Conservation (phyloP, 106 monocot genomes). For the Acorus gramineus region DNA sequence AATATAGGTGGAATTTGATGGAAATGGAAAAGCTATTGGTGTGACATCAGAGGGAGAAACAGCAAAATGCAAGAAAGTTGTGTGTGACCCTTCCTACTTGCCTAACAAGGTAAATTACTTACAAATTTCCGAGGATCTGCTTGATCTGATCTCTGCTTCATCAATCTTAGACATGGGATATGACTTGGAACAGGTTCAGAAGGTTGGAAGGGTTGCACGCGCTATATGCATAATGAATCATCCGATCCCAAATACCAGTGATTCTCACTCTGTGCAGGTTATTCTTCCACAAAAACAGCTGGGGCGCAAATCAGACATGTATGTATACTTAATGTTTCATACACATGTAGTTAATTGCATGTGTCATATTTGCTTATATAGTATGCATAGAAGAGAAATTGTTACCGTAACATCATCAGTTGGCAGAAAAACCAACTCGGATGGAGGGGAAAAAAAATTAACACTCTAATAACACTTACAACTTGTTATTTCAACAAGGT, state of each 20-base stretch:
- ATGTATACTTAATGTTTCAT: slow-evolving; percentile 3
- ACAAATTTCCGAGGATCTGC: too few relatives aligned
- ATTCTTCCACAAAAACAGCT: slow-evolving; percentile 86
- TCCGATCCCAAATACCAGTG: slow-evolving; percentile 62
- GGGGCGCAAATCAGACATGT: slow-evolving; percentile 78
- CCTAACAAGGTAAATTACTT: slow-evolving; percentile 45
- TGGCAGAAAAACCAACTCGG: too few relatives aligned
- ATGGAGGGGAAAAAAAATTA: too few relatives aligned
- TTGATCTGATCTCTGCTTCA: not conserved
- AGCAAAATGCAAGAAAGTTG: slow-evolving; percentile 68
- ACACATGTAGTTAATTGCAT: too few relatives aligned
- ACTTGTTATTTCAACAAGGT: too few relatives aligned
- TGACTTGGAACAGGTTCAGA: slow-evolving; percentile 47
- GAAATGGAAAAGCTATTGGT: slow-evolving; percentile 60
- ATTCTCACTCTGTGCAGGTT: slow-evolving; percentile 79
- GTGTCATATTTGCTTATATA: too few relatives aligned
- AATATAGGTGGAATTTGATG: slow-evolving; percentile 69
- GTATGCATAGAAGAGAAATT: too few relatives aligned
- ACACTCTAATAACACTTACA: too few relatives aligned
- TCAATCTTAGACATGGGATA: not conserved
- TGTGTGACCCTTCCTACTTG: slow-evolving; percentile 85
- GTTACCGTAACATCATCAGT: too few relatives aligned
- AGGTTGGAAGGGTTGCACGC: slow-evolving; percentile 73
- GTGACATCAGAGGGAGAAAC: slow-evolving; percentile 87
- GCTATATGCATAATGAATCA: slow-evolving; percentile 87